Evolutionary conservation across 169 alveolate genomes (phyloP), one percentile per base, ranked within the genome.

Genomic region (Babesia ovata): DNA sequence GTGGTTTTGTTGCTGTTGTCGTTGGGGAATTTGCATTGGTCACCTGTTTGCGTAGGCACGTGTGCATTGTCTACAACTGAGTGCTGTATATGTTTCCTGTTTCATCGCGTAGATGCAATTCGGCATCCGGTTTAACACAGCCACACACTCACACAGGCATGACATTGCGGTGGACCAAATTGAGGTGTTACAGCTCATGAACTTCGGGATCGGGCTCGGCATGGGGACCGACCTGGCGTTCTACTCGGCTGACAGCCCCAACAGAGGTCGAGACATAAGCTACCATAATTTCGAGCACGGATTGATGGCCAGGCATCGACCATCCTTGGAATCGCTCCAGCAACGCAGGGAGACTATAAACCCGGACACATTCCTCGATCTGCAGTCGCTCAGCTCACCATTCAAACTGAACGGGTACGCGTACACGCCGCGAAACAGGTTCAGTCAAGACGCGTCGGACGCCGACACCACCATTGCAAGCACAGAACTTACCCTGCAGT

Each of bases 151-250:
- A 7, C 50, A 0, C 57, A 57, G 81, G 42, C 81, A 63, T 57
- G 28, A 62, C 69, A 44, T 81, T 45, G 85, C 88, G 19, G 29
- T 81, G 71, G 88, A 81, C 26, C 71, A 76, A 45, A 14, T 81
- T n/a, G 88, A 81, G 58, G 65, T 81, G 45, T 71, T 81, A 12
- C 79, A 73, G 45, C 44, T 73, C 36, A 81, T 81, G 88, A 81
- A 81, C 46, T 49, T 81, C 46, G 88, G 88, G 9, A 60, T 81
- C 21, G 84, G 84, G 17, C 24, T 75, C 66, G 84, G 84, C 14
- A 22, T 73, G 52, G 76, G 86, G 22, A 73, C 79, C n/a, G 75
- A 73, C 46, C 28, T 72, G n/a, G 71, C 71, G 33, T 54, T 78
- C 66, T 63, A 67, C 36, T 59, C 67, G 33, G 50, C 70, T 12